These are phyloP conservation scores for Ceratocystiopsis sp. DNA, from an alignment of 2,329 filamentous ascomycete genomes.

Conservation along the genomic window DNA sequence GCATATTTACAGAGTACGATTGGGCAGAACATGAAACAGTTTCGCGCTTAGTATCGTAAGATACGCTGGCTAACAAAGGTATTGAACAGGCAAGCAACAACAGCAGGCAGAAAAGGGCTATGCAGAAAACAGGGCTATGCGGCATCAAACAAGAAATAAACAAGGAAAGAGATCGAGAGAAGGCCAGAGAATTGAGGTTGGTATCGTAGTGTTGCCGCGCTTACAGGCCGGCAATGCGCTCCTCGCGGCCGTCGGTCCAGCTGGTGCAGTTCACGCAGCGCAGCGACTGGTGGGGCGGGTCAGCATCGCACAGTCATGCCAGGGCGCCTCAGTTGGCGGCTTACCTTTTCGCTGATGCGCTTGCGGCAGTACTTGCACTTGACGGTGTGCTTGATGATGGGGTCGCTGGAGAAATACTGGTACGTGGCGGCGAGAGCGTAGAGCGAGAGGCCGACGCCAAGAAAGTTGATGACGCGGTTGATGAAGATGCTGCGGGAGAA, in stretches of 20 bases:
- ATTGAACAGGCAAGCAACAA: no score
- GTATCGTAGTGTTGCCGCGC: not conserved
- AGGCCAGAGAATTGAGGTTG: not conserved
- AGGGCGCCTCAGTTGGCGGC: constrained; percentile 4
- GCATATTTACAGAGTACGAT: no score
- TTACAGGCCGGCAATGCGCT: constrained; percentile 12
- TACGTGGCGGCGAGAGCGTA: constrained; percentile 49
- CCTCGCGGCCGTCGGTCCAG: constrained; percentile 34
- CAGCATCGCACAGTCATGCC: not conserved
- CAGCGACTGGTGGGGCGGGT: constrained; percentile 17
- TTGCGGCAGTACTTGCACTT: constrained; percentile 54
- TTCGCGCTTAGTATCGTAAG: no score
- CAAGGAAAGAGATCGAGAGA: not conserved
- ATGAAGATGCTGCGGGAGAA: constrained; percentile 26
- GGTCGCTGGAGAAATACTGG: constrained; percentile 41
- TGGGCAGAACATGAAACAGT: no score
- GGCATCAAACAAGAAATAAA: not conserved
- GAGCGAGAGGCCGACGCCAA: constrained; percentile 46
- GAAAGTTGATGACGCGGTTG: constrained; percentile 47
- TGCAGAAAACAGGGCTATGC: no score
- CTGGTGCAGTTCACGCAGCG: constrained; percentile 33
- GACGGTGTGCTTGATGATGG: constrained; percentile 52
- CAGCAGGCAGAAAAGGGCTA: no score
- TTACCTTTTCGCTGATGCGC: constrained; percentile 44
- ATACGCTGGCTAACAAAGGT: no score